Evolutionary conservation across 2,329 filamentous ascomycete species (phyloP).

Genomic region (Talaromyces sp.): DNA sequence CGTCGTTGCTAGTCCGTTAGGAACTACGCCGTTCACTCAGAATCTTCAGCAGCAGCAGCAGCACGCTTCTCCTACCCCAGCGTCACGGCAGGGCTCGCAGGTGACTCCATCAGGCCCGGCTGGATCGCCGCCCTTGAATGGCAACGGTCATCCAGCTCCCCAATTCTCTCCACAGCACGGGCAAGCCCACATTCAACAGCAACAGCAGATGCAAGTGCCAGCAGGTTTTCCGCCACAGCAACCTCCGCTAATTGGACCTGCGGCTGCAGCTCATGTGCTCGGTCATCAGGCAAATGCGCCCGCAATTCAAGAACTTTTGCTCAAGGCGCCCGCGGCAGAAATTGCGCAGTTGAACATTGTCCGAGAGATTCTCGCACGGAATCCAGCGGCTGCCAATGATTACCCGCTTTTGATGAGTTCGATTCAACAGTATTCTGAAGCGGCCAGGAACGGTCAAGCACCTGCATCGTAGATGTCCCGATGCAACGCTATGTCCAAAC

Average conservation of each 20-base stretch:
- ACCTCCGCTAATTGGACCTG: conserved; percentile 46
- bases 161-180: conserved; percentile 16
- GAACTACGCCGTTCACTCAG: conserved; percentile 25
- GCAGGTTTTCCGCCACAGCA: conserved; percentile 22
- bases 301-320: conserved; percentile 66
- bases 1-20: conserved; percentile 33
- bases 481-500: neutral
- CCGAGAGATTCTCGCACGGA: conserved; percentile 61
- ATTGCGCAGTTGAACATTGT: conserved; percentile 73
- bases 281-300: conserved; percentile 61
- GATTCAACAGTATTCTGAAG: conserved; percentile 28
- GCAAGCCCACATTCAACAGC: conserved; percentile 13
- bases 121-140: conserved; percentile 1
- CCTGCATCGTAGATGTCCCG: neutral
- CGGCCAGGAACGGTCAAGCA: conserved; percentile 8
- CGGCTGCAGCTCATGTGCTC: conserved; percentile 60
- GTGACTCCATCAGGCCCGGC: neutral
- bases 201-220: conserved; percentile 19
- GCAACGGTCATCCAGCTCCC: neutral
- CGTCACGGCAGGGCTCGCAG: conserved; percentile 12
- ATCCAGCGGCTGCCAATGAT: conserved; percentile 63
- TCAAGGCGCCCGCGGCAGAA: conserved; percentile 65
- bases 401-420: conserved; percentile 42
- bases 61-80: conserved; percentile 26
- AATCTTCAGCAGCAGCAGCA: conserved; percentile 26